phyloP scores from a whole-genome alignment of 805 yeast species.

The Tetrapisispora arboricola region DNA sequence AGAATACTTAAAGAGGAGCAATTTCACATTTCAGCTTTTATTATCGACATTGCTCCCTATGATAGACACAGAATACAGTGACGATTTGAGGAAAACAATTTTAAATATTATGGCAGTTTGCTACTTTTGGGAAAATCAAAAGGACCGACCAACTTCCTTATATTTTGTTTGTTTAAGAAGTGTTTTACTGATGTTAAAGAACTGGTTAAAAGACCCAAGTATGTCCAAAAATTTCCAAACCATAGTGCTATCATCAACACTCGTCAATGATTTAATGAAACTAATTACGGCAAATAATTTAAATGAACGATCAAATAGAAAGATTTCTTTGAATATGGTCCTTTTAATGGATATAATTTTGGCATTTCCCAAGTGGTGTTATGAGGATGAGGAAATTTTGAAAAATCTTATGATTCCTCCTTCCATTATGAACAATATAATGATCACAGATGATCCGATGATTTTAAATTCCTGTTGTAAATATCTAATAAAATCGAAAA shows the following conservation, averaged over 20 bases:
- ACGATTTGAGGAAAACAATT: conserved; percentile 5
- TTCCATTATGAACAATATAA: conserved; percentile 10
- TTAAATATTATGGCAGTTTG: conserved; percentile 12
- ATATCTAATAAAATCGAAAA: conserved; percentile 12
- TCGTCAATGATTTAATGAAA: conserved; percentile 11
- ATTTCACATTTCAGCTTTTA: conserved; percentile 6
- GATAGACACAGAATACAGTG: background rate
- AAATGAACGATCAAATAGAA: conserved; percentile 12
- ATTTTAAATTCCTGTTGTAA: conserved; percentile 15
- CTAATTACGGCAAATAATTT: conserved; percentile 8
- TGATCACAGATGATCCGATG: conserved; percentile 18
- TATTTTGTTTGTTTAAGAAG: conserved; percentile 8
- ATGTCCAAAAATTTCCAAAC: background rate
- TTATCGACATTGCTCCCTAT: conserved; percentile 7
- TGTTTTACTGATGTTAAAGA: conserved; percentile 9
- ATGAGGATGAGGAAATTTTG: conserved; percentile 4
- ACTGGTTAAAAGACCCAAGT: conserved; percentile 4
- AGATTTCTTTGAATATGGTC: conserved; percentile 6
- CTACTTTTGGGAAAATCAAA: conserved; percentile 8
- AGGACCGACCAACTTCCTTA: background rate
- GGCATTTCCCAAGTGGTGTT: background rate
- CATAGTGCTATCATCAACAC: background rate
- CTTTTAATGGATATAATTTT: conserved; percentile 3
- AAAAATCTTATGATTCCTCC: conserved; percentile 10
- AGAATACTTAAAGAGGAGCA: conserved; percentile 5